A percentile compares a stretch with the other conserved stretches of the same genome.
phyloP scores from a whole-genome alignment of 768 basidiomycete species.

The Termitomyces sp. region DNA sequence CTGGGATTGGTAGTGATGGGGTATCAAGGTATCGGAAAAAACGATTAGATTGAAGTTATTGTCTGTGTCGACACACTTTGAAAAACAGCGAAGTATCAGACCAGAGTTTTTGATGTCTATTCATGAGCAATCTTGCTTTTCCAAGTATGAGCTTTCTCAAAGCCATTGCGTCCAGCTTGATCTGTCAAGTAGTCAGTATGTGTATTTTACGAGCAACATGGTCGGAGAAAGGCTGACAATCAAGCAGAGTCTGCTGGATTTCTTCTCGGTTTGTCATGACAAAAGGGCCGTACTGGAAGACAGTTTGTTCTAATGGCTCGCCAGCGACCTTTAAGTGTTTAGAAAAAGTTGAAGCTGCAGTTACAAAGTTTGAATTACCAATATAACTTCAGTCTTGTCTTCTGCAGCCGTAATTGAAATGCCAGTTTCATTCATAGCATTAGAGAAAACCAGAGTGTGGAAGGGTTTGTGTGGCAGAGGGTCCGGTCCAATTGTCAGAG shows the following conservation, averaged over 20 bases:
- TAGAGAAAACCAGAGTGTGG: conserved; percentile 84
- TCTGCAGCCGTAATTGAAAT: conserved; percentile 57
- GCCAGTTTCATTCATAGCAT: conserved; percentile 56
- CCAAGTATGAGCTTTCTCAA: conserved; percentile 89
- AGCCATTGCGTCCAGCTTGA: conserved; percentile 77
- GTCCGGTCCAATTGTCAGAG: conserved; percentile 52
- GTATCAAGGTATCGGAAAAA: conserved; percentile 19
- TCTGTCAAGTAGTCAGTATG: conserved; percentile 37
- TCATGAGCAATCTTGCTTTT: conserved; percentile 70
- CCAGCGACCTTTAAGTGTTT: conserved; percentile 58
- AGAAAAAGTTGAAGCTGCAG: neutral
- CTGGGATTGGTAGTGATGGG: conserved; percentile 35
- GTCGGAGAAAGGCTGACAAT: conserved; percentile 50
- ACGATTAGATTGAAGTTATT: conserved; percentile 6
- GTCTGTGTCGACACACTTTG: neutral
- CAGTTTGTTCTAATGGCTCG: conserved; percentile 84
- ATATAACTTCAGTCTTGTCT: conserved; percentile 67
- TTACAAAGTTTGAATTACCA: conserved; percentile 41
- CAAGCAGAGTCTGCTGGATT: conserved; percentile 76
- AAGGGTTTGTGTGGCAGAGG: conserved; percentile 47
- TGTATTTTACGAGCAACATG: neutral
- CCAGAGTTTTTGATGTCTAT: conserved; percentile 9
- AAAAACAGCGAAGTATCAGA: neutral
- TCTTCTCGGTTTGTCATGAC: conserved; percentile 83
- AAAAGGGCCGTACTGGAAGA: conserved; percentile 85